A percentile compares a stretch with the other conserved stretches of the same genome.
Conservation (phyloP, 139 green algal genomes). For the Chlorokybus atmophyticus region DNA sequence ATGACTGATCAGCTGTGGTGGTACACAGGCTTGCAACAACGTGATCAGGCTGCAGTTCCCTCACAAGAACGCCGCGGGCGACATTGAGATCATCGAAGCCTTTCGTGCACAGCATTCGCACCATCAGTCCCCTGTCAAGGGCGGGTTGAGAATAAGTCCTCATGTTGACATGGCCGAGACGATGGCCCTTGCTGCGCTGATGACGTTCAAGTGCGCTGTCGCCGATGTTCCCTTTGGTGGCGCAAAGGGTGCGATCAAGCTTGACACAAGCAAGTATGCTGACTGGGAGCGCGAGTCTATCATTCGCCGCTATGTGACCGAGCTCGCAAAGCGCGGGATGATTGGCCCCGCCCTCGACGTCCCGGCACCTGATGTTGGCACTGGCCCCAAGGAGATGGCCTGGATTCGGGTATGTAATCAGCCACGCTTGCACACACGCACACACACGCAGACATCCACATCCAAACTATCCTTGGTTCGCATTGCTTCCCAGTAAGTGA, state of each 20-base stretch:
- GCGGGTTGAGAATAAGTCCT: slow-evolving; percentile 15
- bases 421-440: too few species aligned
- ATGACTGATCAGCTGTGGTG: not conserved
- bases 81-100: slow-evolving; percentile 22
- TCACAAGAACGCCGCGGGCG: slow-evolving; percentile 18
- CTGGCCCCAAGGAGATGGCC: slow-evolving; percentile 30
- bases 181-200: slow-evolving; percentile 54
- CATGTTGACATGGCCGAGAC: slow-evolving; percentile 23
- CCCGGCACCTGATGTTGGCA: slow-evolving; percentile 30
- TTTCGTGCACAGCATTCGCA: slow-evolving; percentile 26
- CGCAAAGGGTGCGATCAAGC: slow-evolving; percentile 57
- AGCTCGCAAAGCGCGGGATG: slow-evolving; percentile 26
- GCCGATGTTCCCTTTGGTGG: slow-evolving; percentile 91
- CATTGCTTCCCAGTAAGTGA: too few species aligned
- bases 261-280: slow-evolving; percentile 23
- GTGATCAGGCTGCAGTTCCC: slow-evolving; percentile 25
- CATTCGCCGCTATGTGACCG: slow-evolving; percentile 13
- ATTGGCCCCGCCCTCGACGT: slow-evolving; percentile 31
- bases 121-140: slow-evolving; percentile 19
- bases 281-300: slow-evolving; percentile 15
- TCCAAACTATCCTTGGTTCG: too few species aligned
- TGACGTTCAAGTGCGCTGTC: slow-evolving; percentile 92
- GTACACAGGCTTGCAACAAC: slow-evolving; percentile 27
- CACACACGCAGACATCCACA: too few species aligned
- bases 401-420: slow-evolving; percentile 33